Percentiles rank a stretch among this genome's conserved stretches.
Conservation (phyloP, 2,329 filamentous ascomycete genomes). For the Colletotrichum sansevieriae region DNA sequence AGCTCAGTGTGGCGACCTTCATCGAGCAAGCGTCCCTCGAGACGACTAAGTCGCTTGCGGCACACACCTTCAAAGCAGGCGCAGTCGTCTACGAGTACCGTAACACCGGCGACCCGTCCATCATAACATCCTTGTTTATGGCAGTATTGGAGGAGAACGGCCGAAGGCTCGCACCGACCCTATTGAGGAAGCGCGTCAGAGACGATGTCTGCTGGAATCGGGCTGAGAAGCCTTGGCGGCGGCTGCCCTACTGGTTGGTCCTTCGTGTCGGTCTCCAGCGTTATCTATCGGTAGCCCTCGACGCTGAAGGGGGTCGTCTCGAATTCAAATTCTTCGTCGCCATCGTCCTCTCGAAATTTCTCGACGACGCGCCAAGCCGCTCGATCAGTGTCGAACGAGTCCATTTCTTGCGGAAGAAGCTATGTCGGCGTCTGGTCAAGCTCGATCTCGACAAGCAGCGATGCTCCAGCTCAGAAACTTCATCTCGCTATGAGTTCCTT, state of each 20-base stretch:
- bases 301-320: slow-evolving; percentile 56
- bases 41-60: slow-evolving; percentile 65
- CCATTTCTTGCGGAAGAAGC: slow-evolving; percentile 62
- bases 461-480: slow-evolving; percentile 23
- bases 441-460: slow-evolving; percentile 58
- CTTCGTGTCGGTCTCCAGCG: slow-evolving; percentile 70
- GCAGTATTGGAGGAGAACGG: slow-evolving; percentile 70
- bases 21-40: slow-evolving; percentile 69
- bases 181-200: slow-evolving; percentile 69
- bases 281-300: slow-evolving; percentile 58
- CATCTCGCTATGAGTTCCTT: slow-evolving; percentile 46
- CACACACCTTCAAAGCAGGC: slow-evolving; percentile 65
- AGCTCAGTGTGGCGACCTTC: slow-evolving; percentile 59
- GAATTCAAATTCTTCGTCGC: slow-evolving; percentile 72
- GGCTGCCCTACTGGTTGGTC: slow-evolving; percentile 72
- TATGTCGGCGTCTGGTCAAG: slow-evolving; percentile 70
- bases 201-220: slow-evolving; percentile 71
- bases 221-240: slow-evolving; percentile 69
- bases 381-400: slow-evolving; percentile 52
- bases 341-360: slow-evolving; percentile 59
- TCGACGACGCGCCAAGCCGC: slow-evolving; percentile 53
- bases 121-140: slow-evolving; percentile 72
- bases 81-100: slow-evolving; percentile 64
- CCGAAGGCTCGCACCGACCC: slow-evolving; percentile 46
- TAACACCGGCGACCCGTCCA: slow-evolving; percentile 67